phyloP scores from a whole-genome alignment of 768 basidiomycete genomes.

The Exidia glandulosa region DNA sequence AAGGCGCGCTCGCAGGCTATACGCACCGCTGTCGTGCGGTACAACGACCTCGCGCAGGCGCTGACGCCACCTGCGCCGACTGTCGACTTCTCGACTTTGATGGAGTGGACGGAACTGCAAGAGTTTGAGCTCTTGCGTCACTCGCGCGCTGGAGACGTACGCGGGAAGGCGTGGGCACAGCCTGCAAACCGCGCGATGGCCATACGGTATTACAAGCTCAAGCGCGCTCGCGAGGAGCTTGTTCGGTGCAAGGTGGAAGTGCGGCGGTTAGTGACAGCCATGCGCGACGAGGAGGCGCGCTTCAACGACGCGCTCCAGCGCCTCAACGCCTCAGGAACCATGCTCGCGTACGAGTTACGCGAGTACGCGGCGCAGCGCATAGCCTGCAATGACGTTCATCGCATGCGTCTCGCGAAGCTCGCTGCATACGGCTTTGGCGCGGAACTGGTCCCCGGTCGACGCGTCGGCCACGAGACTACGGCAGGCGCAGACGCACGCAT shows the following conservation, averaged over 20 bases:
- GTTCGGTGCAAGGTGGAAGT: constrained; percentile 21
- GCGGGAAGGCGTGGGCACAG: constrained; percentile 15
- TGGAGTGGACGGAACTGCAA: constrained; percentile 18
- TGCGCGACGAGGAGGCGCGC: constrained; percentile 21
- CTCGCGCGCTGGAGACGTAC: constrained; percentile 13
- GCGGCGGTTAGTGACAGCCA: constrained; percentile 15
- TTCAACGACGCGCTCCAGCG: no score
- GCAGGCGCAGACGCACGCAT: no score
- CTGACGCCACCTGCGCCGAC: constrained; percentile 14
- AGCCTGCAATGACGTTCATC: no score
- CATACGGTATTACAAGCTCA: constrained; percentile 19
- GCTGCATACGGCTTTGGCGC: no score
- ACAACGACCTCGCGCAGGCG: constrained; percentile 18
- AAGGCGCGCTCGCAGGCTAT: constrained; percentile 17
- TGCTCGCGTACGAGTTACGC: no score
- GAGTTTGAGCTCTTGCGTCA: constrained; percentile 21
- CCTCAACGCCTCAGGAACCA: no score
- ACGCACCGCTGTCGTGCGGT: constrained; percentile 15
- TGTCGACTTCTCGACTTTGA: constrained; percentile 16
- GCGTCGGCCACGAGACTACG: no score
- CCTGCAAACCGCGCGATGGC: constrained; percentile 26
- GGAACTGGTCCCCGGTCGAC: no score
- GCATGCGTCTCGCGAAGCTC: no score
- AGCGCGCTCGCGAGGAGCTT: constrained; percentile 22
- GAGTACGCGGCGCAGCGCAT: no score